Percentiles rank a stretch among this genome's conserved stretches.
These are phyloP conservation scores for Sporobolomyces pararoseus DNA, from an alignment of 768 basidiomycete genomes.

Conservation along the genomic window DNA sequence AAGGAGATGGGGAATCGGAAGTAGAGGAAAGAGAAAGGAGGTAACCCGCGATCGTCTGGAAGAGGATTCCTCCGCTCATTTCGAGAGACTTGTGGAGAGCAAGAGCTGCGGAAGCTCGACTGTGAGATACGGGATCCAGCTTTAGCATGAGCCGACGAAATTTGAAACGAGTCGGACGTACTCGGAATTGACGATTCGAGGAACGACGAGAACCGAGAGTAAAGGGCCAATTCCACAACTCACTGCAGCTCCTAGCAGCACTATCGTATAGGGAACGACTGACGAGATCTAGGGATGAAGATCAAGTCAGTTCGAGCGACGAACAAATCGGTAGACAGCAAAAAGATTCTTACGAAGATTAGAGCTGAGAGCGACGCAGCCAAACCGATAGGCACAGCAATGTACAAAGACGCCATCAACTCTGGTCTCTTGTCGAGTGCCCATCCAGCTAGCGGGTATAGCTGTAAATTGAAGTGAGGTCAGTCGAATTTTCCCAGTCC, in stretches of 20 bases:
- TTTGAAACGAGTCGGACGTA: not conserved
- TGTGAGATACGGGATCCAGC: not conserved
- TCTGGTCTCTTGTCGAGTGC: conserved; percentile 11
- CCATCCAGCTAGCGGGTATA: conserved; percentile 29
- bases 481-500: no score
- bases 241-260: conserved; percentile 11
- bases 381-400: not conserved
- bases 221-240: conserved; percentile 24
- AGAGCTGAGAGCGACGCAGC: not conserved
- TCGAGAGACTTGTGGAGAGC: conserved; percentile 34
- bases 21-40: conserved; percentile 14
- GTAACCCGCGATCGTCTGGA: conserved; percentile 9
- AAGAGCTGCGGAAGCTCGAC: conserved; percentile 25
- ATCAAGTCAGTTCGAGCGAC: no score
- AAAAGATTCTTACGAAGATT: not conserved
- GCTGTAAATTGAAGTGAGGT: not conserved
- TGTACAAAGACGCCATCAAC: conserved; percentile 8
- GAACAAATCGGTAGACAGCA: no score
- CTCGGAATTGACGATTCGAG: conserved; percentile 17
- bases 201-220: conserved; percentile 30
- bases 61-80: conserved; percentile 29
- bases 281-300: conserved; percentile 6
- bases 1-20: not conserved
- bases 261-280: conserved; percentile 12
- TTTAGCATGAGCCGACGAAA: not conserved